Evolutionary conservation across 352 stramenopile species (phyloP).

Genomic region (Peronosclerospora sorghi): DNA sequence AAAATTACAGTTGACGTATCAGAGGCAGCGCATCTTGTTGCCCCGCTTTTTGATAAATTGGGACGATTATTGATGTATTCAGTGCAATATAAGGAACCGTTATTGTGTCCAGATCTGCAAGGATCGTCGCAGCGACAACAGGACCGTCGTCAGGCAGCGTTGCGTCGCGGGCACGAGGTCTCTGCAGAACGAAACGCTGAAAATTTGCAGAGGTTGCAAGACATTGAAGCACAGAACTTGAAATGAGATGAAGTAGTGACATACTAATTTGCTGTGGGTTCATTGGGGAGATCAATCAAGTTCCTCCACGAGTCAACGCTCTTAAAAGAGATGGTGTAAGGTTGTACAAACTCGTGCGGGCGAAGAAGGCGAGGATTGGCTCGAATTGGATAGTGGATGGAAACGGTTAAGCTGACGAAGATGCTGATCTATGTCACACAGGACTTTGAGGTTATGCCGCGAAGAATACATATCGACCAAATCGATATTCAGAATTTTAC

Average conservation of each 20-base stretch:
- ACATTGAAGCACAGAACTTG: no score
- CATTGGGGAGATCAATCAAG: conserved; percentile 61
- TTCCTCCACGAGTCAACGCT: conserved; percentile 67
- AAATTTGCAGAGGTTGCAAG: no score
- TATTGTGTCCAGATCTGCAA: no score
- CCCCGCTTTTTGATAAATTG: no score
- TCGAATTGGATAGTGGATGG: not conserved
- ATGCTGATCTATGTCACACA: conserved; percentile 7
- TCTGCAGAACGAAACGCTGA: no score
- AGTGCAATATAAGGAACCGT: no score
- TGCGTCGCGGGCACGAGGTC: no score
- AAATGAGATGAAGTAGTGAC: no score
- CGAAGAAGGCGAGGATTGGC: conserved; percentile 28
- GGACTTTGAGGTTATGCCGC: conserved; percentile 45
- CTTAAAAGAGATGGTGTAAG: conserved; percentile 69
- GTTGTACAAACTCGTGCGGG: conserved; percentile 66
- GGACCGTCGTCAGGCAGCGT: no score
- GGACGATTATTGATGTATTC: no score
- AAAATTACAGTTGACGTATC: conserved; percentile 86
- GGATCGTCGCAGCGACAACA: no score
- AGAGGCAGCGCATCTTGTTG: no score
- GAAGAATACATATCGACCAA: conserved; percentile 46
- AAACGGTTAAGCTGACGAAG: conserved; percentile 2
- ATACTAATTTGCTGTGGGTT: conserved; percentile 35
- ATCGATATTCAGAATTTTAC: conserved; percentile 52